Percentiles rank a stretch among this genome's conserved stretches.
These are phyloP conservation scores for Chaetomium tenue DNA, from an alignment of 495 filamentous ascomycete species.

Conservation along the genomic window DNA sequence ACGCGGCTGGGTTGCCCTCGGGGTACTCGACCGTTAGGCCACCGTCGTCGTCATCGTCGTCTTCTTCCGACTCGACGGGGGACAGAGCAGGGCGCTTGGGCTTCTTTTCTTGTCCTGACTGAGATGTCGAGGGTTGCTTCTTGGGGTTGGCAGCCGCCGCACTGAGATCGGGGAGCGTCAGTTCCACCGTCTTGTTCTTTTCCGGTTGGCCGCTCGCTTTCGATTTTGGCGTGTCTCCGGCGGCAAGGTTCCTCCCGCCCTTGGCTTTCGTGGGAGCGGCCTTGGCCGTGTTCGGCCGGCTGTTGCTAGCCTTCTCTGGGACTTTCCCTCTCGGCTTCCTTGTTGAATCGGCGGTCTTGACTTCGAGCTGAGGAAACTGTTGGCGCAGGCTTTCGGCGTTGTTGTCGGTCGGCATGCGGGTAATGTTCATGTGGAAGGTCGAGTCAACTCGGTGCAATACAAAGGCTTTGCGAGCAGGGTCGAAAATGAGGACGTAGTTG, in stretches of 20 bases:
- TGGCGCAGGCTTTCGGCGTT: conserved; percentile 42
- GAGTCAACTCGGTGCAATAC: conserved; percentile 57
- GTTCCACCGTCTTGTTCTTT: conserved; percentile 23
- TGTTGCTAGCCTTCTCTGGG: conserved; percentile 26
- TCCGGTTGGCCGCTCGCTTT: conserved; percentile 18
- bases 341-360: conserved; percentile 19
- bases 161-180: conserved; percentile 30
- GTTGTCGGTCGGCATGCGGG: conserved; percentile 43
- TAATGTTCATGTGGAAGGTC: conserved; percentile 59
- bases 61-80: conserved; percentile 37
- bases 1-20: conserved; percentile 35
- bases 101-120: conserved; percentile 28
- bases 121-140: conserved; percentile 9
- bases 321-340: conserved; percentile 26
- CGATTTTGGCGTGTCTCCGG: conserved; percentile 19
- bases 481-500: conserved; percentile 56
- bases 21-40: conserved; percentile 49
- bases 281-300: conserved; percentile 20
- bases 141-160: neutral
- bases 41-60: conserved; percentile 48
- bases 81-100: conserved; percentile 24
- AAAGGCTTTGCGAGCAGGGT: conserved; percentile 53
- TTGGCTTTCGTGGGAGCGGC: conserved; percentile 28
- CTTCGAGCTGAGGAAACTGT: conserved; percentile 45
- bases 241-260: conserved; percentile 2